phyloP scores from a whole-genome alignment of 768 basidiomycete species.

The Xerocomus spinulosus region DNA sequence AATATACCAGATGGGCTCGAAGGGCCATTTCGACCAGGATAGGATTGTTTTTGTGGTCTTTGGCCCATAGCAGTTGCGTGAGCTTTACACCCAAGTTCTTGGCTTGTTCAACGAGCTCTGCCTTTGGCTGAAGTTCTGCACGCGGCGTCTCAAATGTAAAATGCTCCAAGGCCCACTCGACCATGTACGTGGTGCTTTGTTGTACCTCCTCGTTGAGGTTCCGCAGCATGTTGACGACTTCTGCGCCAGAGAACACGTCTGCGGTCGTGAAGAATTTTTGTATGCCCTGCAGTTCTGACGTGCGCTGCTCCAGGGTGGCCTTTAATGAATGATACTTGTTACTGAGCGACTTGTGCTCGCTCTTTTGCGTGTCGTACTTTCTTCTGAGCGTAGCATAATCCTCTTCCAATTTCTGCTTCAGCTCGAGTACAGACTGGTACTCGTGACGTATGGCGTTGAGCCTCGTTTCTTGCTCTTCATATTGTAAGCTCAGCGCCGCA shows the following conservation, averaged over 20 bases:
- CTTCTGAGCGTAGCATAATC: constrained; percentile 4
- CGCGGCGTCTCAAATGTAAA: constrained; percentile 23
- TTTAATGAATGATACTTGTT: constrained; percentile 11
- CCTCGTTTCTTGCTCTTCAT: constrained; percentile 10
- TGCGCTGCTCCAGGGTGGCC: constrained; percentile 35
- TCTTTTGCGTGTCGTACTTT: constrained; percentile 10
- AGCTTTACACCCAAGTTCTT: constrained; percentile 14
- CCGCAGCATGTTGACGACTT: constrained; percentile 40
- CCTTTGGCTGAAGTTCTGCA: constrained; percentile 3
- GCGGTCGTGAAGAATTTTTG: constrained; percentile 41
- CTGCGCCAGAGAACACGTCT: constrained; percentile 40
- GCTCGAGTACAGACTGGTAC: neutral
- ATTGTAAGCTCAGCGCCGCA: constrained; percentile 15
- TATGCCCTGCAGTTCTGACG: constrained; percentile 38
- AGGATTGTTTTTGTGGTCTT: constrained; percentile 23
- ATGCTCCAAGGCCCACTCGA: constrained; percentile 40
- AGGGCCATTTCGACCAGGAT: constrained; percentile 32
- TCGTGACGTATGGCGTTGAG: constrained; percentile 4
- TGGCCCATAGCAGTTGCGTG: constrained; percentile 17
- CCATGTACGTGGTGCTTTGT: constrained; percentile 41
- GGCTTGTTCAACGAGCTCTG: constrained; percentile 8
- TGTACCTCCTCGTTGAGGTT: constrained; percentile 43
- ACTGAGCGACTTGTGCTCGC: constrained; percentile 10
- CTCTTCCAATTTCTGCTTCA: constrained; percentile 3
- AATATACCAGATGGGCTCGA: constrained; percentile 23